Conservation (phyloP, 768 basidiomycete genomes). For the Phlegmacium glaucopus region DNA sequence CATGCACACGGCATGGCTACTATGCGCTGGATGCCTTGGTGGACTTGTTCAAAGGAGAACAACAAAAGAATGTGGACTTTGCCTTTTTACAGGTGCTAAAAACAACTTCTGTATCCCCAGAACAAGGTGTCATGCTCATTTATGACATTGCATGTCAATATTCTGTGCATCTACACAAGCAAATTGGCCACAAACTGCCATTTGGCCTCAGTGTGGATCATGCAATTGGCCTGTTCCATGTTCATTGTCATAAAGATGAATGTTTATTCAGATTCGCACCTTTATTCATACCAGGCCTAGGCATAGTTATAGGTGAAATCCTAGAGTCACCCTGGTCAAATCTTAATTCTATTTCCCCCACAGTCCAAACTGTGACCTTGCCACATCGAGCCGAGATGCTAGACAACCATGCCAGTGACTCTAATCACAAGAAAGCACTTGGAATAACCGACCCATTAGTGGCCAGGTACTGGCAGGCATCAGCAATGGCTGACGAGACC, state of each 20-base stretch:
- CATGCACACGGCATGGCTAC: too few relatives aligned
- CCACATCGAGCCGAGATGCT: constrained; percentile 15
- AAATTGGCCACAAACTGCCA: too few relatives aligned
- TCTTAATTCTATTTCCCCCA: constrained; percentile 13
- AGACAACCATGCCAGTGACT: constrained; percentile 25
- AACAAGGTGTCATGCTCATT: too few relatives aligned
- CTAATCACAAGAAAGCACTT: too few relatives aligned
- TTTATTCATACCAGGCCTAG: constrained; percentile 13
- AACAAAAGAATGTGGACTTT: too few relatives aligned
- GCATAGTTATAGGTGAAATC: constrained; percentile 10
- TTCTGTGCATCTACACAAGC: too few relatives aligned
- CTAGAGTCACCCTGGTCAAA: constrained; percentile 17
- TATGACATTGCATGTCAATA: too few relatives aligned
- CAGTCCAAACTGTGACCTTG: constrained; percentile 10
- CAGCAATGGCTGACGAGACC: too few relatives aligned
- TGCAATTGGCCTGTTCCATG: constrained; percentile 23
- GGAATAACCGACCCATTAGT: constrained; percentile 9
- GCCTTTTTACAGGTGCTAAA: too few relatives aligned
- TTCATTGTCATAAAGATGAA: constrained; percentile 22
- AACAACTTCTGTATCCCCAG: too few relatives aligned
- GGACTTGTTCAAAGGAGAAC: too few relatives aligned
- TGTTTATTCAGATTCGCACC: constrained; percentile 23
- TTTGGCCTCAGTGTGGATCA: constrained; percentile 6
- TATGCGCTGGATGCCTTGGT: too few relatives aligned
- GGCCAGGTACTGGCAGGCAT: neutral